Base-by-base conservation (phyloP, 192 early-diverging fungal genomes). In the Coemansia sp. region DNA sequence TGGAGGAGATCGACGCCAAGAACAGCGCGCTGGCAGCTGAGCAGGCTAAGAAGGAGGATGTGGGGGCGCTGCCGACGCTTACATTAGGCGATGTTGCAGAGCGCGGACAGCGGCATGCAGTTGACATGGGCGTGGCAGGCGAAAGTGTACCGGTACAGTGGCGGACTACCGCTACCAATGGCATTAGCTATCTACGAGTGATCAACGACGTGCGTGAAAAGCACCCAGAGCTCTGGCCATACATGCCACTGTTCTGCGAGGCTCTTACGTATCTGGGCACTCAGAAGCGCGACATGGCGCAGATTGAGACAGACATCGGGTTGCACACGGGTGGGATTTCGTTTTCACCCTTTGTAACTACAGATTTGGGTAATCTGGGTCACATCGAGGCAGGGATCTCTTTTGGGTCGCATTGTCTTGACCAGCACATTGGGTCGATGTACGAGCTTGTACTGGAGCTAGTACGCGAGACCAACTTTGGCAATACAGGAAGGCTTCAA, bases 291-390 rank as follows among this genome's bases (percentile, higher is more conserved):
- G 69, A 82, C 23, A 92, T 97, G 83, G 81, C 89, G 12, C 88
- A 88, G 18, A 87, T 98, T 26, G 94, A 96, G 58, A 92, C 96
- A 24, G 87, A 92, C 1, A 90, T 97, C 57, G 83, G 93, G 21
- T 73, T 91, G 22, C 81, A 86, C 62, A 96, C 95, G 3, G 94
- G 92, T 55, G 96, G 96, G 16, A 83, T 98, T 28, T 82, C 79
- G n/a, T 87, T 86, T 12, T 73, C 87, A 48, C 78, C 88, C 12
- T 85, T 87, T 56, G 68, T 89, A 9, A 84, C 85, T 9, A 90
- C 88, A 7, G 85, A 85, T 49, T 88, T 88, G 34, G 82, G 82
- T 8, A 81, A 88, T 32, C 70, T 88, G 63, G 83, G 84, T 47
- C 76, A 84, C 38, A 84, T 83, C 21, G 87, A 89, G 64, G 85